phyloP scores from a whole-genome alignment of 2,329 filamentous ascomycete species.

The Zasmidium angulare region DNA sequence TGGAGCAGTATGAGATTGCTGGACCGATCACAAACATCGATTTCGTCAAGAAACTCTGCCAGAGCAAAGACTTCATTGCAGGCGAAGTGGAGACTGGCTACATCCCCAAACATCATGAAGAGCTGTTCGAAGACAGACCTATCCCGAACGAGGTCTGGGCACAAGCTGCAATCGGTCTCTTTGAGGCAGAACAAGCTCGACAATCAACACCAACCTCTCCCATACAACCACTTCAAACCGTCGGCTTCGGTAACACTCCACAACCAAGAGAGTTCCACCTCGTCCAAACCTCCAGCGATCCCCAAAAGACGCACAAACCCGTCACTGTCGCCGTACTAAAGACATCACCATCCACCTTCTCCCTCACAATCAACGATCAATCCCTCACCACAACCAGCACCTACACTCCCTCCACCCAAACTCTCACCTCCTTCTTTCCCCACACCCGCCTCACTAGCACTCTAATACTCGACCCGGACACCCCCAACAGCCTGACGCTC shows the following conservation, averaged over 20 bases:
- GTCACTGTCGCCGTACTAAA: constrained; percentile 51
- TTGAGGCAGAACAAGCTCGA: constrained; percentile 42
- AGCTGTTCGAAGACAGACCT: constrained; percentile 66
- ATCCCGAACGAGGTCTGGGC: constrained; percentile 73
- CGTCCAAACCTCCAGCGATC: constrained; percentile 47
- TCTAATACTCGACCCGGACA: constrained; percentile 62
- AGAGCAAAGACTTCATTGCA: constrained; percentile 75
- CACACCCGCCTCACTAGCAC: constrained; percentile 77
- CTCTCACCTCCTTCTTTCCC: constrained; percentile 75
- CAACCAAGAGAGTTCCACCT: constrained; percentile 64
- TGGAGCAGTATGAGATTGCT: constrained; percentile 88
- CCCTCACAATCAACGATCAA: constrained; percentile 46
- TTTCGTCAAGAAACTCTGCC: constrained; percentile 86
- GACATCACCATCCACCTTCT: constrained; percentile 51
- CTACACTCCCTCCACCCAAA: constrained; percentile 46
- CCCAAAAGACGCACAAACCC: constrained; percentile 38
- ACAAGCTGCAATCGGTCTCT: constrained; percentile 79
- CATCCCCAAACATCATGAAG: constrained; percentile 81
- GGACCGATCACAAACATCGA: constrained; percentile 95
- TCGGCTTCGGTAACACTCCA: constrained; percentile 59
- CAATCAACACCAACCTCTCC: constrained; percentile 22
- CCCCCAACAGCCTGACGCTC: constrained; percentile 62
- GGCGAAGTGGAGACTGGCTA: constrained; percentile 95
- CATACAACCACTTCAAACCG: constrained; percentile 34
- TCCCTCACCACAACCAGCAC: constrained; percentile 41